Evolutionary conservation across 2,329 filamentous ascomycete genomes (phyloP), one percentile per base, ranked within the genome.

Genomic region (Aspergillus sp.): DNA sequence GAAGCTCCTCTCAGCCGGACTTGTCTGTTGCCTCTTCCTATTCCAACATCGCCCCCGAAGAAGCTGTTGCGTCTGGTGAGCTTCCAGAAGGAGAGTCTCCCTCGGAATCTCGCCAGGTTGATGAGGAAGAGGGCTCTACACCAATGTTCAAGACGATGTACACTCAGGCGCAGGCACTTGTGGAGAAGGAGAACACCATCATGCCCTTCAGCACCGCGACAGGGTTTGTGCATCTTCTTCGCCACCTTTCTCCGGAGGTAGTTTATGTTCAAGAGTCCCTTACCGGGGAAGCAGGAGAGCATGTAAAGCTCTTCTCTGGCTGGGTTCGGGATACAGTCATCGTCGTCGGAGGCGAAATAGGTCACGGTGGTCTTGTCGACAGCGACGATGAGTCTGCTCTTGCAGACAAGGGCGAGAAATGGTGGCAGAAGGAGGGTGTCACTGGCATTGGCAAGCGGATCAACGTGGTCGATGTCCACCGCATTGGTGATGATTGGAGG

Each of bases 201-300:
- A 84, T 98, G 72, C 92, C 92, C 0, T 98, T 97, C 72, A 95
- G 89, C 10, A 91, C 91, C 0, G 80, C 85, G n/a, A 89, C 87
- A 28, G 93, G 93, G 49, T 91, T 95, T 72, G 85, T 92, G 4
- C 91, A 96, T 72, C 92, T 97, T 67, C 84, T 97, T 28, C 89
- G 91, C 55, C 91, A 97, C 73, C 82, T 98, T 6, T 86, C 89
- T 39, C 94, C 94, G 0, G 91, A 96, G 61, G 82, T 94, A 25
- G 87, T 97, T 36, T 98, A 98, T 72, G 84, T 97, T 10, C 91
- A 96, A 70, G 91, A 95, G 71, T 91, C 90, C 2, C 84, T 97
- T 25, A 86, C 89, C 48, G 94, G 94, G 6, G 80, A 86, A 2
- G 85, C 90, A 41, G 94, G 94, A 28, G 85, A 86, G 61, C 82